Base-by-base conservation (phyloP, 2,329 filamentous ascomycete species). In the Cryphonectria naterciae region DNA sequence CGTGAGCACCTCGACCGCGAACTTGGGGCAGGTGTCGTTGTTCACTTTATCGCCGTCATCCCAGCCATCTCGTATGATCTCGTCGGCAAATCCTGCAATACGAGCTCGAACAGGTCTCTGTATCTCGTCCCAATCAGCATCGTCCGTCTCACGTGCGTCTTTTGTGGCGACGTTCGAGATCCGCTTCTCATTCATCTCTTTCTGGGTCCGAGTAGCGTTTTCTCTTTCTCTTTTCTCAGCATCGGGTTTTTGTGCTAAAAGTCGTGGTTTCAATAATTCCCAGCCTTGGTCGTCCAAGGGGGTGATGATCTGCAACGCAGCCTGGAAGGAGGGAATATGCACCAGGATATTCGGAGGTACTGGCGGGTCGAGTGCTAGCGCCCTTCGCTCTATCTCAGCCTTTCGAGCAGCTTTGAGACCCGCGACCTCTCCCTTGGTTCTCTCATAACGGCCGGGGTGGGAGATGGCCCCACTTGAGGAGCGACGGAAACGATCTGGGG, bases 311-410 rank as follows among this genome's bases (percentile, higher is more conserved):
- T 93, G 88, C 62, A 92, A 86, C 41, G 93, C 90, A 52, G 91
- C 91, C 77, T 91, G 88, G 78, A 94, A 95, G 1, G 92, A 89
- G 63, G 92, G 87, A 80, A 94, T 92, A 76, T 91, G 89, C 69
- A 86, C 86, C 70, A 95, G 83, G 58, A 92, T 84, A 74, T 84
- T 85, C 54, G 89, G 81, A 65, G 83, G 81, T 70, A 95, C 82
- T 1, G 92, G 91, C 37, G 92, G 92, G 43, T 89, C 80, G 65
- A 95, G 84, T 64, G 87, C 83, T 78, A 87, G 81, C 76, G 91
- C 93, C 39, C 92, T 88, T 67, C 86, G 86, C 78, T 94, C 91
- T 76, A 95, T 94, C 75, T 94, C 92, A 19, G 85, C 83, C 77
- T 87, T 88, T 73, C 92, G 87, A 70, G 84, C 85, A 69, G 87